phyloP scores from a whole-genome alignment of 192 early-diverging fungal genomes.

The Jimgerdemannia lactiflua region DNA sequence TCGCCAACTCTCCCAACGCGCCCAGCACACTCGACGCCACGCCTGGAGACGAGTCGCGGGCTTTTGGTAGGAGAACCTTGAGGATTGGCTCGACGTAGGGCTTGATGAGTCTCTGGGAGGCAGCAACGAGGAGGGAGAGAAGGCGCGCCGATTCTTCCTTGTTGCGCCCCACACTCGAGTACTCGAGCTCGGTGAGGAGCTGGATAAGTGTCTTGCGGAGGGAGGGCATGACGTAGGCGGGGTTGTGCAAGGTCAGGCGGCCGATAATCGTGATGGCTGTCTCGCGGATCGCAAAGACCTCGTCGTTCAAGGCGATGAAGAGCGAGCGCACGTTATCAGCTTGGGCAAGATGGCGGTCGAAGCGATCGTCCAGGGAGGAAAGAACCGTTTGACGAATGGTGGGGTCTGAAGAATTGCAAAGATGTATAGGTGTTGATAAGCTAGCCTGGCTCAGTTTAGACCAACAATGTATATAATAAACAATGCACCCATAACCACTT shows the following conservation, averaged over 20 bases:
- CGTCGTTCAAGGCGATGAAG: conserved; percentile 90
- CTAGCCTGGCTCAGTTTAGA: too few species aligned
- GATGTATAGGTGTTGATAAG: background rate
- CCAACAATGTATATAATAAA: too few species aligned
- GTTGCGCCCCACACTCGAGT: conserved; percentile 75
- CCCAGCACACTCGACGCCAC: conserved; percentile 79
- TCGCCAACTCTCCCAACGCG: conserved; percentile 78
- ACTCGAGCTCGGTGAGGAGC: conserved; percentile 89
- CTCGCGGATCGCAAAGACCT: conserved; percentile 84
- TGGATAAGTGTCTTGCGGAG: conserved; percentile 84
- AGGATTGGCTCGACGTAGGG: conserved; percentile 91
- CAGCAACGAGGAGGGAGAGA: conserved; percentile 69
- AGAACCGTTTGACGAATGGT: conserved; percentile 76
- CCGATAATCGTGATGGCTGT: conserved; percentile 84
- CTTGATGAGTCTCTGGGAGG: conserved; percentile 78
- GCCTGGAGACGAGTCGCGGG: conserved; percentile 69
- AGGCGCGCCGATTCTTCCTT: conserved; percentile 85
- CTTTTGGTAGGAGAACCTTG: conserved; percentile 79
- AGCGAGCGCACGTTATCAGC: conserved; percentile 87
- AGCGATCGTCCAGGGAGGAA: conserved; percentile 72
- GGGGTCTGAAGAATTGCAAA: conserved; percentile 39
- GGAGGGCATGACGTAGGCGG: conserved; percentile 90
- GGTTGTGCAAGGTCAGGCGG: conserved; percentile 80
- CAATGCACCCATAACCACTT: too few species aligned
- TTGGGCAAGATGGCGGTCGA: conserved; percentile 89